phyloP scores from a whole-genome alignment of 257 asterid species.

The Solanum clarkiae region DNA sequence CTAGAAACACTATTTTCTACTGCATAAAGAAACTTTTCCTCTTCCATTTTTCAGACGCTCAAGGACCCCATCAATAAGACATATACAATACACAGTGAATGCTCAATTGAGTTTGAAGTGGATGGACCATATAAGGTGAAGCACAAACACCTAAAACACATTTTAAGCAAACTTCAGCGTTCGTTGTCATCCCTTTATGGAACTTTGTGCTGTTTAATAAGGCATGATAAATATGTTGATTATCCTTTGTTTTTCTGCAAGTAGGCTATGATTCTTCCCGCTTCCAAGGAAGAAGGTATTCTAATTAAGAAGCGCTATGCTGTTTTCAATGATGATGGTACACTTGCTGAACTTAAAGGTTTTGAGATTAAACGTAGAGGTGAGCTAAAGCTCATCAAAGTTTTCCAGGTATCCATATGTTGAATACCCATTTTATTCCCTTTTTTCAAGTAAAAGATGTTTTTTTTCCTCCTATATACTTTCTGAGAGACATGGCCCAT shows the following conservation, averaged over 20 bases:
- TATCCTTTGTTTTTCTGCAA: not conserved
- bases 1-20: conserved; percentile 3
- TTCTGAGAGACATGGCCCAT: not conserved
- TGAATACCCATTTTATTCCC: not conserved
- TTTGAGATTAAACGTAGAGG: conserved; percentile 99
- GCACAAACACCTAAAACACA: conserved; percentile 14
- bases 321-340: conserved; percentile 96
- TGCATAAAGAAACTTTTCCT: conserved; percentile 5
- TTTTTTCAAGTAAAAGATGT: not conserved
- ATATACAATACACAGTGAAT: conserved; percentile 81
- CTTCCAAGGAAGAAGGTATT: conserved; percentile 99
- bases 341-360: conserved; percentile 96
- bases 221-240: conserved; percentile 1
- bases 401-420: conserved; percentile 66
- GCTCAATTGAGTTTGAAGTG: conserved; percentile 98
- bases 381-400: conserved; percentile 99
- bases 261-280: conserved; percentile 96
- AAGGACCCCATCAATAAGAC: conserved; percentile 62
- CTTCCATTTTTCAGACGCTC: conserved; percentile 57
- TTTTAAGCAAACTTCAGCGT: conserved; percentile 3
- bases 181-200: not conserved
- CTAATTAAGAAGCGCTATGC: conserved; percentile 97
- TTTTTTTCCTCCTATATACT: not conserved
- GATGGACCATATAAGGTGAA: conserved; percentile 98
- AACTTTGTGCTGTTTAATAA: conserved; percentile 7